These are phyloP conservation scores for Globisporangium abappressorium DNA, from an alignment of 352 stramenopile species.

Conservation along the genomic window DNA sequence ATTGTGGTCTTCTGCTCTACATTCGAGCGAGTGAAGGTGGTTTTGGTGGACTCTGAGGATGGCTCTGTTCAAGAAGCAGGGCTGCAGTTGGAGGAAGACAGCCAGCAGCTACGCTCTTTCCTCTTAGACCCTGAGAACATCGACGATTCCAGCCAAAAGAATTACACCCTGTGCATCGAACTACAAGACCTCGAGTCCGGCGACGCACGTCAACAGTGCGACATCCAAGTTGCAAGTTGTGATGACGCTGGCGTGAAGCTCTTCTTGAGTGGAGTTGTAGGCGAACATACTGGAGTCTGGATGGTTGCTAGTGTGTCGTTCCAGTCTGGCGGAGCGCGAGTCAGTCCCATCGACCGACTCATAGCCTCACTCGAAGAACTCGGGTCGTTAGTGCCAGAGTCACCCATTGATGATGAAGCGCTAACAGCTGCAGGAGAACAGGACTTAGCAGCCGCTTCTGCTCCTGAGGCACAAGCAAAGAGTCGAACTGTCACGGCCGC, in stretches of 20 bases:
- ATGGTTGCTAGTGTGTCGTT: constrained; percentile 26
- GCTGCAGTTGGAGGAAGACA: background rate
- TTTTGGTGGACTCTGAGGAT: background rate
- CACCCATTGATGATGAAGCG: background rate
- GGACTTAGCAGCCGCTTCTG: background rate
- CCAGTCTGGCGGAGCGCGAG: background rate
- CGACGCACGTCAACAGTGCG: background rate
- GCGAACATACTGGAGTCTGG: constrained; percentile 25
- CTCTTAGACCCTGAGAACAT: constrained; percentile 7
- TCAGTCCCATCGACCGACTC: constrained; percentile 14
- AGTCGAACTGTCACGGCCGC: constrained; percentile 18
- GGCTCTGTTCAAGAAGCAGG: background rate
- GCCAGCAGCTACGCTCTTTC: background rate
- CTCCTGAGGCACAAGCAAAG: background rate
- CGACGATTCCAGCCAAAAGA: background rate
- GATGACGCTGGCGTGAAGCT: constrained; percentile 30
- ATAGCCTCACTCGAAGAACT: constrained; percentile 8
- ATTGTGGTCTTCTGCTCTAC: background rate
- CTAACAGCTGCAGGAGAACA: too few species aligned
- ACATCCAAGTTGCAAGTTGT: constrained; percentile 34
- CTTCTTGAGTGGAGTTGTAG: constrained; percentile 30
- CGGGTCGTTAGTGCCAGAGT: background rate
- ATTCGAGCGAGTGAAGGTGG: background rate
- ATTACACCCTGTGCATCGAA: constrained; percentile 4
- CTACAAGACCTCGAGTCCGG: background rate